Conservation (phyloP, 2,329 filamentous ascomycete genomes). For the Colletotrichum trifolii region DNA sequence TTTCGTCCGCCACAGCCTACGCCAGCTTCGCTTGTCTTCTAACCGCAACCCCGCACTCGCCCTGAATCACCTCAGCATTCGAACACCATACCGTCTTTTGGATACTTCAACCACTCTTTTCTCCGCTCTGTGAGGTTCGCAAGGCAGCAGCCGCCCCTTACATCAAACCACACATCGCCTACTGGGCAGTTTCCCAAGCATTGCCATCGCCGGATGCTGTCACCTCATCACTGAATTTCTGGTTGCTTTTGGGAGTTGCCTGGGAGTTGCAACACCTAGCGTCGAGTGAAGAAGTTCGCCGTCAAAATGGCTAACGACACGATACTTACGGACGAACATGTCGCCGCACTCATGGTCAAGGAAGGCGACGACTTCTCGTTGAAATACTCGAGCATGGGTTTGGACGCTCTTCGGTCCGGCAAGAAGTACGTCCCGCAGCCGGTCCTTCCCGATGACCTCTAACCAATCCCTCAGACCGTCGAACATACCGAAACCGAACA, state of each 20-base stretch:
- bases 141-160: not conserved
- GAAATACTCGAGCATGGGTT: conserved; percentile 79
- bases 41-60: conserved; percentile 10
- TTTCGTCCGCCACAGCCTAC: conserved; percentile 18
- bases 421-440: conserved; percentile 56
- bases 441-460: not conserved
- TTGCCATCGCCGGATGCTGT: conserved; percentile 1
- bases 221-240: not conserved
- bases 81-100: not conserved
- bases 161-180: not conserved
- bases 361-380: conserved; percentile 81
- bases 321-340: conserved; percentile 79
- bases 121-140: not conserved
- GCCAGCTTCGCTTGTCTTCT: conserved; percentile 9
- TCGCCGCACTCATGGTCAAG: conserved; percentile 81
- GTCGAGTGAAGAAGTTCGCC: not conserved
- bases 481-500: conserved; percentile 87
- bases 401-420: conserved; percentile 69
- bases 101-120: not conserved
- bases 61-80: not conserved
- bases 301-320: conserved; percentile 57
- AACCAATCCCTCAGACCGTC: conserved; percentile 61
- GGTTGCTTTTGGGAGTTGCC: not conserved
- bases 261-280: not conserved
- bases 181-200: not conserved